A percentile compares a stretch with the other conserved stretches of the same genome.
phyloP scores from a whole-genome alignment of 108 stramenopile species.

The Cyclotella kingstonii region DNA sequence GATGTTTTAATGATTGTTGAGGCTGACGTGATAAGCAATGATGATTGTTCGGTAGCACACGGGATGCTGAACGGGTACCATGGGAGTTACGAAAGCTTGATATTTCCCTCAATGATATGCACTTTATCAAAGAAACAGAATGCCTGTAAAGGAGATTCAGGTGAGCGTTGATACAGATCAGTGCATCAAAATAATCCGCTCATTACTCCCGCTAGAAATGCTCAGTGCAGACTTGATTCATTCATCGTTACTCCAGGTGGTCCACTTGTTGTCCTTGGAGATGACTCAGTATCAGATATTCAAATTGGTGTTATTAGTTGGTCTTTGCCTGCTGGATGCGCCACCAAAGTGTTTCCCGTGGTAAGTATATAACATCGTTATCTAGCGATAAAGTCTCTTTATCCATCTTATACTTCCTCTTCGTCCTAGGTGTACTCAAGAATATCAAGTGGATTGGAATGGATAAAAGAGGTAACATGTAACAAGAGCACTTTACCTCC shows the following conservation, averaged over 20 bases:
- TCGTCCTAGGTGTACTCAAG: slow-evolving; percentile 1
- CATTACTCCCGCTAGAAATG: background rate
- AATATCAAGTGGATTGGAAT: slow-evolving; percentile 8
- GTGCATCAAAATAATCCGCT: background rate
- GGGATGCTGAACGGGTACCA: slow-evolving; percentile 2
- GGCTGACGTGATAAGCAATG: slow-evolving; percentile 6
- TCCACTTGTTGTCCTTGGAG: slow-evolving; percentile 6
- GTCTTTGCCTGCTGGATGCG: slow-evolving; percentile 12
- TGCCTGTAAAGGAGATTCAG: slow-evolving; percentile 7
- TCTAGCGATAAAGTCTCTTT: background rate
- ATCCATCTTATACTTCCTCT: background rate
- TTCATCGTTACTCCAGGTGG: background rate
- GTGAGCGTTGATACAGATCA: background rate
- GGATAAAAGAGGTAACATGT: slow-evolving; percentile 5
- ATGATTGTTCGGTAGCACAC: slow-evolving; percentile 1
- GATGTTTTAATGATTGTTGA: slow-evolving; percentile 8
- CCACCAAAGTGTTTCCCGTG: slow-evolving; percentile 11
- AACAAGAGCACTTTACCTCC: background rate
- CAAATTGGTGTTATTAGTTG: slow-evolving; percentile 7
- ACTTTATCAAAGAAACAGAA: slow-evolving; percentile 5
- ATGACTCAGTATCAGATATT: slow-evolving; percentile 3
- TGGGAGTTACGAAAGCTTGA: slow-evolving; percentile 4
- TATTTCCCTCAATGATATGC: slow-evolving; percentile 8
- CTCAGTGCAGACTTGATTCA: background rate
- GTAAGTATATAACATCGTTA: background rate